Base-by-base conservation (phyloP, 805 yeast genomes). In the Saturnispora quitensis region DNA sequence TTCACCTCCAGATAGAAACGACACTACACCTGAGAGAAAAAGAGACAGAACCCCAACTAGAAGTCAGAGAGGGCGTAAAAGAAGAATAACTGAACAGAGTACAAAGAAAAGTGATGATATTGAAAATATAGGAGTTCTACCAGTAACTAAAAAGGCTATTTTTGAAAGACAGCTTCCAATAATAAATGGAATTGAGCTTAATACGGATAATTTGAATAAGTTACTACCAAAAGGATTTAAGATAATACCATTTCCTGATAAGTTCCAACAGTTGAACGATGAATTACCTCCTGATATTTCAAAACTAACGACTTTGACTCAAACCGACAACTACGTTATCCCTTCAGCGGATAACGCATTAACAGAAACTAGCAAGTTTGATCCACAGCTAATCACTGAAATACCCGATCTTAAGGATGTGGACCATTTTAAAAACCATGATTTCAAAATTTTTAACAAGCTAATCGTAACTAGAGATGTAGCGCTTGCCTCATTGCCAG, bases 391-490 rank as follows among this genome's bases (percentile, higher is more conserved):
- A 25, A 73, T 81, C 1, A 68, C 77, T 3, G 82, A 81, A 22
- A 72, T 83, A 1, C 85, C 89, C 0, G 89, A 83, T 0, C 74
- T 82, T 0, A 73, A 74, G 38, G 89, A 85, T 31, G 63, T 89
- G 13, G 82, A 80, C 60, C 82, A 71, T 61, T 82, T 87, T 66
- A 86, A 81, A 58, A 82, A 80, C 35, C 79, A 81, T 40, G 97
- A 90, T 63, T 71, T 77, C 63, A 78, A 78, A 61, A 77, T 83
- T 60, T 89, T 90, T 65, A 83, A 85, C 0, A 77, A 78, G 54
- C 73, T 86, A 9, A 62, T 82, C 3, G 40, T 43, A 9, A 33
- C 35, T 12, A 66, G 64, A 24, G 62, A 68, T 31, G 54, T 57
- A 1, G 58, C 62, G 4, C 66, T 68, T 25, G 61, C 66, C 1